Evolutionary conservation across 805 yeast genomes (phyloP).

Genomic region (Metschnikowia sp.): DNA sequence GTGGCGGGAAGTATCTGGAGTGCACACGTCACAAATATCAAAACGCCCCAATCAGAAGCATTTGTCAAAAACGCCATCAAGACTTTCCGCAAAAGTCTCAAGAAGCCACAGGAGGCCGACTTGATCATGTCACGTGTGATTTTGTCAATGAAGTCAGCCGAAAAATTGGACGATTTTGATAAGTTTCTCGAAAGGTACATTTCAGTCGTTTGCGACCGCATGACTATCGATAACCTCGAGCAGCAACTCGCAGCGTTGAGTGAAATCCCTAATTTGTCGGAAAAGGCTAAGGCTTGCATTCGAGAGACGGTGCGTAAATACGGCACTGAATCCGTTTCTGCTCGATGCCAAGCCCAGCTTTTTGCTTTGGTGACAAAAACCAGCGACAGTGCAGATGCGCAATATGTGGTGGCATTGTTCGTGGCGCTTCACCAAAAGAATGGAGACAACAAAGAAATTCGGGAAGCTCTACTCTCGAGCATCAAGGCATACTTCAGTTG

Average conservation of each 20-base stretch:
- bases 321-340: conserved; percentile 5
- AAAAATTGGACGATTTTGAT: conserved; percentile 1
- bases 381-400: conserved; percentile 1
- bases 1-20: conserved; percentile 12
- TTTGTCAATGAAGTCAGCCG: conserved; percentile 5
- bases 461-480: background rate
- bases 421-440: conserved; percentile 9
- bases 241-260: conserved; percentile 4
- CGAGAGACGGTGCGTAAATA: conserved; percentile 1
- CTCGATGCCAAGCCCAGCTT: conserved; percentile 3
- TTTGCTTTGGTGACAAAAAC: conserved; percentile 9
- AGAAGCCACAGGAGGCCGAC: conserved; percentile 1
- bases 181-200: conserved; percentile 4
- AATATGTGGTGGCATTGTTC: conserved; percentile 12
- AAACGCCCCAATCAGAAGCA: conserved; percentile 4
- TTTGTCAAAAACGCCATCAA: conserved; percentile 1
- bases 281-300: background rate
- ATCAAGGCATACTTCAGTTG: conserved; percentile 4
- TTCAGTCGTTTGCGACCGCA: background rate
- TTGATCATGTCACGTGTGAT: conserved; percentile 9
- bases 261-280: conserved; percentile 3
- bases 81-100: background rate
- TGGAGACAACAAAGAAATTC: background rate
- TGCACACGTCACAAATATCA: conserved; percentile 19
- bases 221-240: conserved; percentile 3